A percentile compares a stretch with the other conserved stretches of the same genome.
phyloP scores from a whole-genome alignment of 495 filamentous ascomycete genomes.

The Neurospora sp. region DNA sequence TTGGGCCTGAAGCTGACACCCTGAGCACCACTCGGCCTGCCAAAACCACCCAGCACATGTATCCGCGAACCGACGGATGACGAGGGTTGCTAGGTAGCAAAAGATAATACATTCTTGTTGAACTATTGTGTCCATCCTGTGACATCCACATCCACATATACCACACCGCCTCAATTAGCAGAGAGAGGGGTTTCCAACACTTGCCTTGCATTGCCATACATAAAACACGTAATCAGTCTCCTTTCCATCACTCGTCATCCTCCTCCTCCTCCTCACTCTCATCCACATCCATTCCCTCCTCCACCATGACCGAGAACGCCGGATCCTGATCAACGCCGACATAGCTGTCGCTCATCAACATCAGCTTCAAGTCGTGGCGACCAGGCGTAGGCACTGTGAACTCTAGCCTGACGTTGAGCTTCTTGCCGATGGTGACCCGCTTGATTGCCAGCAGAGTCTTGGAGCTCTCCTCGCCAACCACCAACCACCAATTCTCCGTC shows the following conservation, averaged over 20 bases:
- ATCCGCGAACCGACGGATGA: not conserved
- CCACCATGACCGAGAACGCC: conserved; percentile 71
- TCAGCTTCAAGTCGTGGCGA: conserved; percentile 79
- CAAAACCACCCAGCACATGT: not conserved
- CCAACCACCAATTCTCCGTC: conserved; percentile 96
- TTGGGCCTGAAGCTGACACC: not conserved
- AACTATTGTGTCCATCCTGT: conserved; percentile 7
- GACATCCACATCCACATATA: conserved; percentile 15
- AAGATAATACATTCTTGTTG: conserved; percentile 8
- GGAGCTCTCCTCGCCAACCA: conserved; percentile 83
- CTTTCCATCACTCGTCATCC: conserved; percentile 35
- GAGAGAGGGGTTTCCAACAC: not conserved
- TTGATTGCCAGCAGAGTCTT: conserved; percentile 88
- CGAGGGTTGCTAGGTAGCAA: not conserved
- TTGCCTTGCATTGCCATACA: conserved; percentile 1
- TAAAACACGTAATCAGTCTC: not conserved
- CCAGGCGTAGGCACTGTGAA: conserved; percentile 80
- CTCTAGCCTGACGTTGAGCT: conserved; percentile 71
- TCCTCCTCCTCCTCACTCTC: conserved; percentile 67
- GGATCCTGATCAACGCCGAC: conserved; percentile 96
- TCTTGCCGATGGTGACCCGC: conserved; percentile 74
- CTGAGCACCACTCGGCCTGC: not conserved
- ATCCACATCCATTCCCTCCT: conserved; percentile 92
- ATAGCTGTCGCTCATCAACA: conserved; percentile 96
- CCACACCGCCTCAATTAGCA: not conserved